phyloP scores from a whole-genome alignment of 169 alveolate species.

The Eimeria necatrix region DNA sequence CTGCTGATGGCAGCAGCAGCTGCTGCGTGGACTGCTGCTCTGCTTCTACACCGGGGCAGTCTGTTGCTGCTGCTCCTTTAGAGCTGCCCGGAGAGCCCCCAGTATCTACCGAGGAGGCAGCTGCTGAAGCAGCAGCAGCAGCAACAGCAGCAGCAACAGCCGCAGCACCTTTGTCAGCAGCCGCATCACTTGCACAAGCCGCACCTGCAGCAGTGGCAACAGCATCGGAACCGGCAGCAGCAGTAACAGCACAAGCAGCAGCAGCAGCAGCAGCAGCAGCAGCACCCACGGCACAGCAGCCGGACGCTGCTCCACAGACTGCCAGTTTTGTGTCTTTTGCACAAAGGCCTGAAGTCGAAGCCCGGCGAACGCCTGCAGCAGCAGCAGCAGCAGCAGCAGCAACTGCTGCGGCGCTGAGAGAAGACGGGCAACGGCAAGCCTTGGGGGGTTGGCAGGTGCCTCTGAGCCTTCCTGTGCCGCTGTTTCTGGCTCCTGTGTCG shows the following conservation, averaged over 20 bases:
- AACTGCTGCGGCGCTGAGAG: not conserved
- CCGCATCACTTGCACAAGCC: not conserved
- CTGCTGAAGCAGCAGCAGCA: slow-evolving; percentile 30
- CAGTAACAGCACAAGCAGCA: not conserved
- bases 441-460: slow-evolving; percentile 60
- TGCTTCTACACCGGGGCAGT: not conserved
- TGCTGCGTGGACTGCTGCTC: slow-evolving; percentile 41
- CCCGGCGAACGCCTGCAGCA: slow-evolving; percentile 4
- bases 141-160: slow-evolving; percentile 31
- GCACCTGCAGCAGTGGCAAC: not conserved
- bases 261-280: slow-evolving; percentile 17
- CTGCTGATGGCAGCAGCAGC: slow-evolving; percentile 36
- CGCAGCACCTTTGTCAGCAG: not conserved
- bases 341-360: not conserved
- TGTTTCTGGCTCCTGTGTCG: slow-evolving; percentile 19
- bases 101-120: slow-evolving; percentile 40
- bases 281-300: not conserved
- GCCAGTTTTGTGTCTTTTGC: not conserved
- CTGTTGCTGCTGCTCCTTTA: not conserved
- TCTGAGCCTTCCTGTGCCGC: slow-evolving; percentile 39
- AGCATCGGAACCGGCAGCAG: not conserved
- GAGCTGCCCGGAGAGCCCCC: slow-evolving; percentile 12
- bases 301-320: not conserved
- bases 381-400: not conserved
- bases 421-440: not conserved